Evolutionary conservation across 371 early-diverging fungal genomes (phyloP).

Genomic region (Parasitella parasitica): DNA sequence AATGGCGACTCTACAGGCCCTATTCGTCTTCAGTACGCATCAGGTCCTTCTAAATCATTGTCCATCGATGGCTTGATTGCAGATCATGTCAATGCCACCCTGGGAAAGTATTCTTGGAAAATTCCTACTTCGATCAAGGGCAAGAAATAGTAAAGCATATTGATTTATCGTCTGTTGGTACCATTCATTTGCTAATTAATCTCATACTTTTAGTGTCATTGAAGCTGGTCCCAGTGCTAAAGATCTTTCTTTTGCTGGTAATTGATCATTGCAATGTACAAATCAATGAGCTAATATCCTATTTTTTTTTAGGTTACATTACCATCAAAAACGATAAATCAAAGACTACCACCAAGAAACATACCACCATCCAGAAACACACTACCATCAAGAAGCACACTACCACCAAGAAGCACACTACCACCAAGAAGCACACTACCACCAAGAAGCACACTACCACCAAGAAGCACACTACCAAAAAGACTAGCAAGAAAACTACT

Average conservation of each 20-base stretch:
- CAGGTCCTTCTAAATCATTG: conserved; percentile 41
- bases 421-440: conserved; percentile 8
- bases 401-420: conserved; percentile 1
- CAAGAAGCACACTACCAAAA: conserved; percentile 10
- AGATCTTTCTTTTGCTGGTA: conserved; percentile 50
- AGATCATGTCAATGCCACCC: conserved; percentile 22
- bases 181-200: background rate
- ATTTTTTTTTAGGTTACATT: conserved; percentile 9
- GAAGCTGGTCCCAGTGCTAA: conserved; percentile 40
- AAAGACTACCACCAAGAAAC: conserved; percentile 1
- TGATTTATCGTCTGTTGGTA: background rate
- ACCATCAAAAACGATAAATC: background rate
- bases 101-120: conserved; percentile 42
- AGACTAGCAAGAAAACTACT: conserved; percentile 5
- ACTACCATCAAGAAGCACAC: conserved; percentile 11
- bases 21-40: conserved; percentile 41
- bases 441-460: conserved; percentile 10
- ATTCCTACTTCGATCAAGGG: conserved; percentile 34
- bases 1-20: conserved; percentile 3
- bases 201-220: conserved; percentile 28
- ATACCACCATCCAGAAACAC: conserved; percentile 3
- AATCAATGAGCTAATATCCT: background rate
- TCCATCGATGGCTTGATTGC: conserved; percentile 40
- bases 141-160: conserved; percentile 29
- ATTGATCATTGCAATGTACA: background rate